Conservation (phyloP, 2,329 filamentous ascomycete species). For the Xylariaceae sp. region DNA sequence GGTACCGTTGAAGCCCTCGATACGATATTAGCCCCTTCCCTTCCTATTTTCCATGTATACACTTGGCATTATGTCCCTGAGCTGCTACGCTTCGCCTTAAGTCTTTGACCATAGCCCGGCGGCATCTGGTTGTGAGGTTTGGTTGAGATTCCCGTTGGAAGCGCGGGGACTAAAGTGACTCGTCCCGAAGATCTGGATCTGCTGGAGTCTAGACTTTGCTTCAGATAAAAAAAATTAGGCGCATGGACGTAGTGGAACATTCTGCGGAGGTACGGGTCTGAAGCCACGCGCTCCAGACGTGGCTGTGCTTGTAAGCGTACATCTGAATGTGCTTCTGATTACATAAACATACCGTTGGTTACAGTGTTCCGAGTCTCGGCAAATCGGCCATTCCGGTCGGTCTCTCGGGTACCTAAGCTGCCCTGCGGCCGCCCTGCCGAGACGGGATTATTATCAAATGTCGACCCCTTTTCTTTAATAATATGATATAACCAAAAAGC, state of each 20-base stretch:
- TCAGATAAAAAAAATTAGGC: constrained; percentile 11
- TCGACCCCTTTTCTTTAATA: no score
- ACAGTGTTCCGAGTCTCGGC: not conserved
- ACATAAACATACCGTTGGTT: not conserved
- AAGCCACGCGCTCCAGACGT: not conserved
- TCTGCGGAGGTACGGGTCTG: constrained; percentile 11
- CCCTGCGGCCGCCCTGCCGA: no score
- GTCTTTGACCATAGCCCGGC: no score
- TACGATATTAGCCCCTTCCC: no score
- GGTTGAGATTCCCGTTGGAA: not conserved
- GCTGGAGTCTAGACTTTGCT: constrained; percentile 18
- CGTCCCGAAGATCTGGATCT: constrained; percentile 22
- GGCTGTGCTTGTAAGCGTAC: not conserved
- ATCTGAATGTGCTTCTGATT: not conserved
- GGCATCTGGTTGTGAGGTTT: no score
- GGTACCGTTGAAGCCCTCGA: no score
- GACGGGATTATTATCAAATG: no score
- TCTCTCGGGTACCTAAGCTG: no score
- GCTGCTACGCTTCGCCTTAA: no score
- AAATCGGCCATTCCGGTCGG: not conserved
- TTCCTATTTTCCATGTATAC: no score
- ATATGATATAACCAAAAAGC: no score
- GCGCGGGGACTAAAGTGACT: not conserved
- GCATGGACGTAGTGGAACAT: constrained; percentile 16
- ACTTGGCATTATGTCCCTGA: no score